Conservation (phyloP, 441 rosid genomes). For the Adansonia grandidieri region DNA sequence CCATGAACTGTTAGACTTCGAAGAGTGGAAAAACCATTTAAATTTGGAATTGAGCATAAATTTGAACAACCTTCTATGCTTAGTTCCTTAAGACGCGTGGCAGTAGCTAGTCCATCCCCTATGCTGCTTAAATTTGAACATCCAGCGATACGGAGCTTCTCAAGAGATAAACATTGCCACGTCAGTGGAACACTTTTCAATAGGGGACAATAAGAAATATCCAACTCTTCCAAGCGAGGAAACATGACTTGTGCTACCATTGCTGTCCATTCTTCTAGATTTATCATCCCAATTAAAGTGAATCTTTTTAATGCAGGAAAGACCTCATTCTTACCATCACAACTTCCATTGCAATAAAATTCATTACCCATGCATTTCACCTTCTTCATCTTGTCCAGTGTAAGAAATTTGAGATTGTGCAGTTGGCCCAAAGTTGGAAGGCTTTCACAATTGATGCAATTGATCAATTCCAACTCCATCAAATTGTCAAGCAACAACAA, state of each 20-base stretch:
- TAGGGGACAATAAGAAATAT: background rate
- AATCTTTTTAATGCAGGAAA: conserved; percentile 25
- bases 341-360: background rate
- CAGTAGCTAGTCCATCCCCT: background rate
- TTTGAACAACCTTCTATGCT: background rate
- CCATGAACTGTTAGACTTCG: background rate
- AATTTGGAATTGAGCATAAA: background rate
- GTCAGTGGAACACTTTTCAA: conserved; percentile 9
- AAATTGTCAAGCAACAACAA: conserved; percentile 11
- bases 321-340: background rate
- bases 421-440: conserved; percentile 32
- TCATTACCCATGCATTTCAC: conserved; percentile 25
- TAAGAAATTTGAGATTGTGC: conserved; percentile 1
- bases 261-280: conserved; percentile 16
- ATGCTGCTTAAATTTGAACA: background rate
- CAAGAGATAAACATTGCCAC: background rate
- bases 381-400: background rate
- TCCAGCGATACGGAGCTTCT: background rate
- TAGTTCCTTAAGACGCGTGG: background rate
- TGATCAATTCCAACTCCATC: conserved; percentile 15
- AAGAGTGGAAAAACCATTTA: background rate
- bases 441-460: background rate
- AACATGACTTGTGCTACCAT: background rate
- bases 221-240: conserved; percentile 16
- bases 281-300: background rate